Evolutionary conservation across 495 filamentous ascomycete species (phyloP).

Genomic region (Polyplosphaeria fusca): DNA sequence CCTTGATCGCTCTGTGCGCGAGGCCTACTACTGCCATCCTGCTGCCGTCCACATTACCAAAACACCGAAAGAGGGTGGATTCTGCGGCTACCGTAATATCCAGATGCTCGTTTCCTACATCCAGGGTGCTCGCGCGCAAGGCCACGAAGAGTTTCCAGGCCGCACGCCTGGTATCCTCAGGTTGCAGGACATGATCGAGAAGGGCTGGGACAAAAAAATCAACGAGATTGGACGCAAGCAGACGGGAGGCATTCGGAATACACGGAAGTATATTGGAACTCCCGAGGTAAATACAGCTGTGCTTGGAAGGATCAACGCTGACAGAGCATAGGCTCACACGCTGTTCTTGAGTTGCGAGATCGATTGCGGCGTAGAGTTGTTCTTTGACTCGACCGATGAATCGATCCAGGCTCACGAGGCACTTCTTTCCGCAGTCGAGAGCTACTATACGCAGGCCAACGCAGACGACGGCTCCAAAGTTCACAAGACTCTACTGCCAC

Average conservation of each 20-base stretch:
- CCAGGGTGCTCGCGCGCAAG: conserved; percentile 53
- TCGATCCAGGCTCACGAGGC: conserved; percentile 48
- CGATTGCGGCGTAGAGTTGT: conserved; percentile 50
- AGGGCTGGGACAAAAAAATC: conserved; percentile 85
- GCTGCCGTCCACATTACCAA: conserved; percentile 78
- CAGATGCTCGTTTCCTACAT: conserved; percentile 89
- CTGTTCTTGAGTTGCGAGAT: conserved; percentile 69
- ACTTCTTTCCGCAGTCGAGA: conserved; percentile 65
- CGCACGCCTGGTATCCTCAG: conserved; percentile 69
- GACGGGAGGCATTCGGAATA: conserved; percentile 83
- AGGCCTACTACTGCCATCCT: conserved; percentile 77
- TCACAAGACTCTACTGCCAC: conserved; percentile 64
- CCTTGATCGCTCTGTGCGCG: conserved; percentile 58
- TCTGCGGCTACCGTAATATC: conserved; percentile 97
- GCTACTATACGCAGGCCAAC: conserved; percentile 62
- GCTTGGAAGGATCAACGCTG: neutral
- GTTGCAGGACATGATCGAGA: conserved; percentile 85
- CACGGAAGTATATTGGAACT: conserved; percentile 94
- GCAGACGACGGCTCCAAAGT: conserved; percentile 49
- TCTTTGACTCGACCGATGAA: conserved; percentile 40
- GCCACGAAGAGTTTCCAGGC: conserved; percentile 57
- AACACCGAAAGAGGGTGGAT: conserved; percentile 75
- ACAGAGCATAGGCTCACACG: conserved; percentile 69
- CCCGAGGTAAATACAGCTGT: conserved; percentile 63
- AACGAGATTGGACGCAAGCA: conserved; percentile 69